Base-by-base conservation (phyloP, 257 asterid genomes). In the Paraleonurus japonicus region DNA sequence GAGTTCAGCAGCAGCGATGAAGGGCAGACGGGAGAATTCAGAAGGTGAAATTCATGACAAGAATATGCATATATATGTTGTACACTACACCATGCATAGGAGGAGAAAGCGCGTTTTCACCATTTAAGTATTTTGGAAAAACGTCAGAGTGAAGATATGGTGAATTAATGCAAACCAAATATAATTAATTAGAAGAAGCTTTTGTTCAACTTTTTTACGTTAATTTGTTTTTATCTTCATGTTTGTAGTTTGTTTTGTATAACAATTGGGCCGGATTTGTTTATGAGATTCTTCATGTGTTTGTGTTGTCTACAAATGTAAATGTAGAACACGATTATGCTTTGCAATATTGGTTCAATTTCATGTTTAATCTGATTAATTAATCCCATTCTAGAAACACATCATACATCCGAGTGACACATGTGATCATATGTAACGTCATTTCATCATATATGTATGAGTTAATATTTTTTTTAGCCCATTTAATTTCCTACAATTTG, bases 1-100 rank as follows among this genome's bases (percentile, higher is more conserved):
- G 98, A 92, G 66, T 90, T 81, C 83, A 65, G 79, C 11, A 85
- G 92, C 79, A 63, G 87, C 10, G 95, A 87, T 15, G 83, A 75
- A 6, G 84, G 77, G 26, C 69, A 33, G 9, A 78, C 87, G 0
- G 79, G 84, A 5, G 92, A 88, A 43, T 82, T 22, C 5, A 32
- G 74, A 3, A 72, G 79, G 2, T 86, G 74, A 24, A 55, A 64
- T 57, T n/a, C n/a, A n/a, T 85, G 60, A 75, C 85, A 37, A 13
- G n/a, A 3, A 32, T 19, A 54, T 64, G 13, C 53, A 57, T 63
- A 43, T 51, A 51, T 58, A 41, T 65, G 45, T 72, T 61, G 65
- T 79, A 60, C 43, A 55, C 12, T 69, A 45, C 48, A 32, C 4
- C 35, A 27, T 53, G 24, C 16, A 67, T 71, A 61, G 37, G 30